Conservation (phyloP, 148 eudicot species). For the Nepenthes gracilis region DNA sequence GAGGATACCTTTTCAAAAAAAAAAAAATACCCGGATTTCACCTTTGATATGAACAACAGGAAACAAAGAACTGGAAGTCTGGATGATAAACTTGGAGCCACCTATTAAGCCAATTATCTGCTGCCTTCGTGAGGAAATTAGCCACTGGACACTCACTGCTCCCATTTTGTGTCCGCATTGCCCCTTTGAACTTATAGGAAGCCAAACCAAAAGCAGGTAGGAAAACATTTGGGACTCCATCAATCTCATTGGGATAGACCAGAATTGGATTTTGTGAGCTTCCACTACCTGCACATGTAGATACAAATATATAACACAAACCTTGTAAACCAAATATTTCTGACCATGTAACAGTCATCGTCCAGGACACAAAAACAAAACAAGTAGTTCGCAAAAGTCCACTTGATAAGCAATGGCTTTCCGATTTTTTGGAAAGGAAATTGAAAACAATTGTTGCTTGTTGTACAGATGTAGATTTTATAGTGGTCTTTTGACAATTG, state of each 20-base stretch:
- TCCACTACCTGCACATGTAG: constrained; percentile 4
- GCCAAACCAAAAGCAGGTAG: constrained; percentile 18
- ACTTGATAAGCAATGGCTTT: too few species aligned
- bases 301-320: not conserved
- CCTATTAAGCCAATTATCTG: constrained; percentile 7
- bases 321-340: not conserved
- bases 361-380: too few species aligned
- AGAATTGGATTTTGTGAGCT: constrained; percentile 3
- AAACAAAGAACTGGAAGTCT: constrained; percentile 13
- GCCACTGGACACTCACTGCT: too few species aligned
- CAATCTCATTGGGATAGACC: constrained; percentile 1
- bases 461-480: too few species aligned
- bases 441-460: too few species aligned
- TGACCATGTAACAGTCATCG: not conserved
- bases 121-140: too few species aligned
- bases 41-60: constrained; percentile 4
- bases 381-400: too few species aligned
- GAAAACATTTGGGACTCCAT: constrained; percentile 6
- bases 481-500: too few species aligned
- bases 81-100: constrained; percentile 13
- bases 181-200: constrained; percentile 7
- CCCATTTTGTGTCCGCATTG: constrained; percentile 5
- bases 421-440: too few species aligned
- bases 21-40: not conserved
- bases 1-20: not conserved